Evolutionary conservation across 176 grass and related monocot species (phyloP), one percentile per base, ranked within the genome.

Genomic region (Eleusine coracana): DNA sequence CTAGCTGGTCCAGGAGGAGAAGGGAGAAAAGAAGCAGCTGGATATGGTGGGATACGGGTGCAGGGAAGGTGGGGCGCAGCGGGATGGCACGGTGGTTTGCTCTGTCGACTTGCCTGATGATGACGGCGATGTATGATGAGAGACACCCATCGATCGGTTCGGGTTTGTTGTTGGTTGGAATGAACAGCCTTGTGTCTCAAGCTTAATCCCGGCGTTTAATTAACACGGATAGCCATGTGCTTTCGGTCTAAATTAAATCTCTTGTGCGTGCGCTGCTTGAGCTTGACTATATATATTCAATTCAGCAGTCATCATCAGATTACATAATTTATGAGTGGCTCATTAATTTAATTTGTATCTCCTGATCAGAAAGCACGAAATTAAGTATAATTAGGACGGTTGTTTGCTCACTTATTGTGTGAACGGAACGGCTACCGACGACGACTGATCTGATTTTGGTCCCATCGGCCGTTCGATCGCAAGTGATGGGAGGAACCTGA

Each of bases 11-110:
- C 78, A 66, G 11, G 59, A 62, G 64, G 10, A 13, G 60, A 63
- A 1, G 3, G 10, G 68, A 69, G 15, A 10, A 34, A 66, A 54
- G 44, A 29, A 66, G 77, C 18, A 80, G 79, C 12, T 90, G 69
- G 88, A 86, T 87, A 87, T 80, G 88, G 88, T 87, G 84, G 80
- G 88, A 90, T 90, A 83, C 80, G 84, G 69, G 80, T 90, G 88
- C 69, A 80, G 84, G 84, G 88, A 15, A 13, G 84, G 88, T 90
- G 80, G 84, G 88, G 88, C 76, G 84, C 88, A 90, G 29, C 12
- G 88, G 50, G 61, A 38, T 87, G 88, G 80, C 84, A 90, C 74
- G 80, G 80, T 62, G 80, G 84, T 83, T 83, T 83, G 69, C 61
- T 50, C 61, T 87, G 80, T 86, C 80, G 79, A 59, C 50, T 16